Base-by-base conservation (phyloP, 805 yeast genomes). In the Helenozyma rhizophorensis region DNA sequence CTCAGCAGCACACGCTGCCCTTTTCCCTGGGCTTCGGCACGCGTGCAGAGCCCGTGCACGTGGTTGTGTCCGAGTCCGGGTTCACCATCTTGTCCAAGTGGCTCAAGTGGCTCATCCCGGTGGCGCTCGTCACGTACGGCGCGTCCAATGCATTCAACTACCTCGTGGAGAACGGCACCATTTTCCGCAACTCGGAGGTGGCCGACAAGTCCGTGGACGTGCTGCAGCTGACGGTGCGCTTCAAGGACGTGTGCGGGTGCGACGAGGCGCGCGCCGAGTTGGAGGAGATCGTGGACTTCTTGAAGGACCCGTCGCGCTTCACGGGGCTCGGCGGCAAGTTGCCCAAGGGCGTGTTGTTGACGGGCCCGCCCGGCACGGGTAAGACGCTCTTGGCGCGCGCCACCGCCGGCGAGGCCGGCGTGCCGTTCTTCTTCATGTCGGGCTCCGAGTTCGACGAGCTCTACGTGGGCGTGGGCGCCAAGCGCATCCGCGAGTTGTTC, bases 361-460 rank as follows among this genome's bases (percentile, higher is more conserved):
- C 97, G 9, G 98, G 98, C 28, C 98, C 98, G 23, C 98, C 98
- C 25, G 98, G 98, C 63, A 90, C 98, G 5, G 98, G 98, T 76
- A 90, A 93, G 59, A 93, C 98, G 1, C 69, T 90, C 46, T 74
- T 93, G 43, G 97, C 97, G 0, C 78, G 97, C 50, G 97, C 98
- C 18, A 94, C 96, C 19, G 98, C 98, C 6, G 97, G 97, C 43
- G 97, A 90, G 62, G 97, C 98, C 6, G 97, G 96, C 35, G 97
- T 93, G 15, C 98, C 97, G 26, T 93, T 93, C 56, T 90, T 89
- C 63, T 90, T 90, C 62, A 90, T 93, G 97, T 85, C 96, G 5
- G 98, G 98, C 28, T 86, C 96, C 1, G 98, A 93, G 58, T 93
- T 93, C 56, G 99, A 94, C 58, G 98, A 93, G 63, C 75, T 94